Conservation (phyloP, 306 rosid genomes). For the Luffa acutangula region DNA sequence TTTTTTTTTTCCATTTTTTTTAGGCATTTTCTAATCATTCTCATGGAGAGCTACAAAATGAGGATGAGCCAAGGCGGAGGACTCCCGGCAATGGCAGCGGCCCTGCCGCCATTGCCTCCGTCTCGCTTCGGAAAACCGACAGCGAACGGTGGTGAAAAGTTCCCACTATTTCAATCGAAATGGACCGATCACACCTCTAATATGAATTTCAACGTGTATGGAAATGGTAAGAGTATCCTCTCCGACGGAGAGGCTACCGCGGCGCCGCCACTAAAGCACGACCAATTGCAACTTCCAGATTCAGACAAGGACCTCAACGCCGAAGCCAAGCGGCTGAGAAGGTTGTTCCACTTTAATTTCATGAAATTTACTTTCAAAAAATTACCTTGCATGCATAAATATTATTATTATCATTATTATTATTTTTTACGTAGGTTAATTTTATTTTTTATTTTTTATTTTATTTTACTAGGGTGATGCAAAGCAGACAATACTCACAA, state of each 20-base stretch:
- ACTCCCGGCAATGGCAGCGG: neutral
- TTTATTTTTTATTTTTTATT: too few species aligned
- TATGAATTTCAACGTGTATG: neutral
- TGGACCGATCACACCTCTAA: neutral
- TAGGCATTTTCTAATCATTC: neutral
- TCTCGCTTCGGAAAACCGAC: neutral
- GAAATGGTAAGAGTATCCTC: neutral
- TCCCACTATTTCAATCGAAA: neutral
- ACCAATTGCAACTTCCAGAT: neutral
- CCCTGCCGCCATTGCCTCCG: neutral
- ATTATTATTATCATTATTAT: neutral
- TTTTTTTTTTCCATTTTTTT: neutral
- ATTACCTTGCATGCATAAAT: neutral
- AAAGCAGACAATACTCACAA: constrained; percentile 18
- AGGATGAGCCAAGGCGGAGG: neutral
- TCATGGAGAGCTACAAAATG: neutral
- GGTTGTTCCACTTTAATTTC: neutral
- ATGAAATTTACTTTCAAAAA: neutral
- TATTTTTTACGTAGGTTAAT: neutral
- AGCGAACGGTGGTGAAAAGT: neutral
- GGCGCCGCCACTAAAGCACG: neutral
- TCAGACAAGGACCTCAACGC: neutral
- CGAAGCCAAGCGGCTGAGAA: neutral
- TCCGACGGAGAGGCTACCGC: neutral
- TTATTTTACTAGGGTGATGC: constrained; percentile 9